Evolutionary conservation across 1,139 yeast species (phyloP).

Genomic region (Wickerhamomyces sp.): DNA sequence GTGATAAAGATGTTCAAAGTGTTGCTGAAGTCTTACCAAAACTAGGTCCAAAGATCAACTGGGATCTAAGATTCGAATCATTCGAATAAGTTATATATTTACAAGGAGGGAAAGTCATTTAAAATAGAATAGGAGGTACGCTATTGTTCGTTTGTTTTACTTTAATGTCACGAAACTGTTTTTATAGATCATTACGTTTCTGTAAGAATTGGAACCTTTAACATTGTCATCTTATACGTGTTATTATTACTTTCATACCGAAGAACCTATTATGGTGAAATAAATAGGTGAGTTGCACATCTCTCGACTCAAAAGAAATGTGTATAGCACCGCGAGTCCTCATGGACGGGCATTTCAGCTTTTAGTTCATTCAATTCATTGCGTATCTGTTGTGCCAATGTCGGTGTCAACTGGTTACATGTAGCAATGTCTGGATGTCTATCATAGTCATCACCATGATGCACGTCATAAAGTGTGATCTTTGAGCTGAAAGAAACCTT

Average conservation of each 20-base stretch:
- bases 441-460: conserved; percentile 80
- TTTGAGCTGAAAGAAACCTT: conserved; percentile 76
- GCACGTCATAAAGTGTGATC: conserved; percentile 83
- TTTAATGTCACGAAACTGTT: too few species aligned
- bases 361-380: conserved; percentile 79
- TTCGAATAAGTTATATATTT: conserved; percentile 10
- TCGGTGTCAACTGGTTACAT: conserved; percentile 87
- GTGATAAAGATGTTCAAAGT: conserved; percentile 97
- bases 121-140: too few species aligned
- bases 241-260: too few species aligned
- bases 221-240: too few species aligned
- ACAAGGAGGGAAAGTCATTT: too few species aligned
- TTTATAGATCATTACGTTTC: too few species aligned
- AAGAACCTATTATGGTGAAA: neutral
- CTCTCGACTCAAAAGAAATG: conserved; percentile 55
- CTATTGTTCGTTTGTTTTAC: too few species aligned
- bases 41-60: conserved; percentile 84
- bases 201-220: too few species aligned
- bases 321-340: conserved; percentile 71
- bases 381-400: conserved; percentile 80
- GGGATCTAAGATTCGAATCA: conserved; percentile 88
- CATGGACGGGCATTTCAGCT: conserved; percentile 78
- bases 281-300: neutral
- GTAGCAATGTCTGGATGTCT: conserved; percentile 93
- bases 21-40: conserved; percentile 91